Evolutionary conservation across 1,139 yeast genomes (phyloP).

Genomic region (Candida tropicalis): DNA sequence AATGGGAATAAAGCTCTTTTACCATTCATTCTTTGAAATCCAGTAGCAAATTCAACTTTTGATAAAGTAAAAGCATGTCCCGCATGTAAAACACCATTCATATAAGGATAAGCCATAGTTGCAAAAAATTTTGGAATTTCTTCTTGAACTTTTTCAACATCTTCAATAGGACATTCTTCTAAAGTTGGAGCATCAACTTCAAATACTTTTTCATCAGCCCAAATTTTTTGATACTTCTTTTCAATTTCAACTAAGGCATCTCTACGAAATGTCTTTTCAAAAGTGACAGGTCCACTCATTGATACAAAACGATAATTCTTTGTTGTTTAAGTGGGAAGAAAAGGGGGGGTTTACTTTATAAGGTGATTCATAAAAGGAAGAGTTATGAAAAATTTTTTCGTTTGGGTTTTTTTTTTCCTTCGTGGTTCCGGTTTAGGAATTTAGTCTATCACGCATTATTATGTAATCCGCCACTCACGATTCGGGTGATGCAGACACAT

Average conservation of each 20-base stretch:
- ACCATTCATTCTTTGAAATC: slow-evolving; percentile 94
- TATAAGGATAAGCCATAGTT: slow-evolving; percentile 98
- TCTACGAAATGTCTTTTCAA: slow-evolving; percentile 78
- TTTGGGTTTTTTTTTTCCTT: slow-evolving; percentile 4
- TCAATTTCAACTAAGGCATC: slow-evolving; percentile 90
- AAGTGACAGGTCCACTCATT: slow-evolving; percentile 49
- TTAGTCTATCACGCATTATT: no score
- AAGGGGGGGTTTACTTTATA: neutral
- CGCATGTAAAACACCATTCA: slow-evolving; percentile 98
- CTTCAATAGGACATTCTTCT: slow-evolving; percentile 62
- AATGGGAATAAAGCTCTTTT: slow-evolving; percentile 91
- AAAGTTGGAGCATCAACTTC: slow-evolving; percentile 85
- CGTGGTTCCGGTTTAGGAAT: no score
- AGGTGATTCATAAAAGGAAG: no score
- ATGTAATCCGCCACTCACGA: neutral
- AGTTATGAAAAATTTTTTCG: slow-evolving; percentile 4
- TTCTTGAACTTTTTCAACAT: slow-evolving; percentile 71
- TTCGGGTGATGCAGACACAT: no score
- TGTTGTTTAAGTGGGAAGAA: neutral
- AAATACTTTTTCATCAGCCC: slow-evolving; percentile 85
- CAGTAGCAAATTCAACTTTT: slow-evolving; percentile 90
- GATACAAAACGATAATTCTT: neutral
- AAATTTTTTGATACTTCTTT: slow-evolving; percentile 80
- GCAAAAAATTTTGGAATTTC: slow-evolving; percentile 86
- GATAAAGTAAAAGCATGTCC: slow-evolving; percentile 97